These are phyloP conservation scores for Asterionellopsis glacialis DNA, from an alignment of 108 stramenopile genomes.

Conservation along the genomic window DNA sequence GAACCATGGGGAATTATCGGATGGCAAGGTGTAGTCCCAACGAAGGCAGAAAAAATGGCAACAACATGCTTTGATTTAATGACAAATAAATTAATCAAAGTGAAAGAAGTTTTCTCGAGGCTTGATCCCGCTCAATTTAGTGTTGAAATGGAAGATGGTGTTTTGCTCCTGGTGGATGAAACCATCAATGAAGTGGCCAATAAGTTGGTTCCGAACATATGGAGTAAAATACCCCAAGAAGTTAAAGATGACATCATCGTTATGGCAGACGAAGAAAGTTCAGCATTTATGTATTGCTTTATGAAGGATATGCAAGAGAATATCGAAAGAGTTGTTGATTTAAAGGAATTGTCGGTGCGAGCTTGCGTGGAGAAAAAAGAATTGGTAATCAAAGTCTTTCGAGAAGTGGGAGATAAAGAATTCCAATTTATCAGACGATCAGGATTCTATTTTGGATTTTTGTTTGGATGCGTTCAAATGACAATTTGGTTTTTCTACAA, in stretches of 20 bases:
- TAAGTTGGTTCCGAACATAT: slow-evolving; percentile 73
- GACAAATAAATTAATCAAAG: slow-evolving; percentile 79
- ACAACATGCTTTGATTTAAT: slow-evolving; percentile 80
- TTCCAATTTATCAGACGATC: slow-evolving; percentile 83
- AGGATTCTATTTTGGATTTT: slow-evolving; percentile 92
- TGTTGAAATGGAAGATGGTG: slow-evolving; percentile 73
- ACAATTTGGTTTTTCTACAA: slow-evolving; percentile 73
- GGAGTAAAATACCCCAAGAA: slow-evolving; percentile 69
- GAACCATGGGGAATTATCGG: slow-evolving; percentile 89
- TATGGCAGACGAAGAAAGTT: slow-evolving; percentile 60
- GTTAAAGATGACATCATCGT: slow-evolving; percentile 79
- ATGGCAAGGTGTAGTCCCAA: slow-evolving; percentile 93
- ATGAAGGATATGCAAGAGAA: slow-evolving; percentile 81
- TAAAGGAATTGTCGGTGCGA: slow-evolving; percentile 82
- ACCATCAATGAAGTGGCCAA: slow-evolving; percentile 82
- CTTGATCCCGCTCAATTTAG: slow-evolving; percentile 79
- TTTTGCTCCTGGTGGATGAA: slow-evolving; percentile 79
- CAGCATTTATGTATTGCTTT: slow-evolving; percentile 58
- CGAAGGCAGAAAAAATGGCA: slow-evolving; percentile 90
- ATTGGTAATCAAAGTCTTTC: slow-evolving; percentile 87
- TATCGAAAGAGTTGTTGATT: slow-evolving; percentile 81
- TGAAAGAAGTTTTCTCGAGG: slow-evolving; percentile 82
- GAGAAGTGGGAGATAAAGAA: slow-evolving; percentile 91
- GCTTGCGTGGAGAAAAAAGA: slow-evolving; percentile 83
- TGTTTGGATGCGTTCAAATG: slow-evolving; percentile 92